phyloP scores from a whole-genome alignment of 257 asterid species.

The Solanum peruvianum region DNA sequence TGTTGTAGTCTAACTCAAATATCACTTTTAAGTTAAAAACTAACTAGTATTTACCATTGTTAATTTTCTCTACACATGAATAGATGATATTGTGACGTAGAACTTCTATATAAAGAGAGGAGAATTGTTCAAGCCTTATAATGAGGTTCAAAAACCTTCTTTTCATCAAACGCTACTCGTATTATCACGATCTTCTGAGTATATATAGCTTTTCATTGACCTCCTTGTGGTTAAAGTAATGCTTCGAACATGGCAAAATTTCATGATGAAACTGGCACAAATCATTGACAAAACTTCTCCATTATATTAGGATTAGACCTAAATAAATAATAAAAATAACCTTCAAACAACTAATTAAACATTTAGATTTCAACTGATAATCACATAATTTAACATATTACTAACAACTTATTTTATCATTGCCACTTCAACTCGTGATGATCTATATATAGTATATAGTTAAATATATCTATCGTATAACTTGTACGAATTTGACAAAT shows the following conservation, averaged over 20 bases:
- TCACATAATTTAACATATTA: background rate
- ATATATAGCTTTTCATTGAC: background rate
- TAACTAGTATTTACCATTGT: background rate
- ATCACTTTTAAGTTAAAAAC: background rate
- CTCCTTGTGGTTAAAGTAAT: background rate
- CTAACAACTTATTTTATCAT: background rate
- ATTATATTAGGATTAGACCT: background rate
- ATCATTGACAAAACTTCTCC: background rate
- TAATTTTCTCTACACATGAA: background rate
- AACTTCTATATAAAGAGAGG: no score
- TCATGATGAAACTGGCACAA: background rate
- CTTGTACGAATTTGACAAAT: no score
- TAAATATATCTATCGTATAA: background rate
- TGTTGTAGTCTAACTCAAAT: background rate
- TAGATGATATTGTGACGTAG: no score
- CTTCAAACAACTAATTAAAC: background rate
- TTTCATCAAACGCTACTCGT: background rate
- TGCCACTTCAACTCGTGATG: background rate
- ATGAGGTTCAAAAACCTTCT: fast-evolving
- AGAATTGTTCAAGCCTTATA: background rate
- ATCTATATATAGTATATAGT: background rate
- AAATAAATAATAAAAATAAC: background rate
- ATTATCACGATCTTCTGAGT: background rate
- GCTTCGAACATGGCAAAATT: background rate
- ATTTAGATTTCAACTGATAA: background rate